phyloP scores from a whole-genome alignment of 805 yeast species.

The Clavispora santaluciae region DNA sequence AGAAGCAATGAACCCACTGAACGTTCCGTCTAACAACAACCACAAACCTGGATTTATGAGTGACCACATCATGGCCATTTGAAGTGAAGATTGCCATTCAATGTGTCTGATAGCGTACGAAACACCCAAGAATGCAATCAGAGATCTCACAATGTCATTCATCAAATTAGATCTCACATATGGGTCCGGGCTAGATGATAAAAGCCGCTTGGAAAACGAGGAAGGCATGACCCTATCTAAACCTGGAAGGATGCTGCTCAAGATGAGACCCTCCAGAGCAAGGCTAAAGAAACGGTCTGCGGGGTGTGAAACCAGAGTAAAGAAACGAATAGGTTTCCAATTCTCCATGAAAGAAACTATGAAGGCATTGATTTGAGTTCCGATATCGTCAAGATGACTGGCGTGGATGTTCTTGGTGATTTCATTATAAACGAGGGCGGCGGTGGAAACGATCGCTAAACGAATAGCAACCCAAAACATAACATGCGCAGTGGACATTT shows the following conservation, averaged over 20 bases:
- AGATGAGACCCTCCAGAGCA: slow-evolving; percentile 50
- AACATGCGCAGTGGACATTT: not conserved
- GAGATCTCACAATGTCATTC: slow-evolving; percentile 37
- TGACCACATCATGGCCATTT: slow-evolving; percentile 61
- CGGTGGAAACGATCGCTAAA: slow-evolving; percentile 27
- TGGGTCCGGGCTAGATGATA: slow-evolving; percentile 38
- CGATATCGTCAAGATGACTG: slow-evolving; percentile 42
- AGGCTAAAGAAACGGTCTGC: slow-evolving; percentile 22
- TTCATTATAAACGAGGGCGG: slow-evolving; percentile 52
- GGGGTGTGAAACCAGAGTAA: slow-evolving; percentile 1
- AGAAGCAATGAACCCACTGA: slow-evolving; percentile 45
- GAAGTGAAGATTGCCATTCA: slow-evolving; percentile 64
- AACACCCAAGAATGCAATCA: slow-evolving; percentile 64
- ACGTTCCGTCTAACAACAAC: slow-evolving; percentile 59
- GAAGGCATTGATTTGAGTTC: slow-evolving; percentile 38
- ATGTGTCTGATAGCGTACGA: slow-evolving; percentile 64
- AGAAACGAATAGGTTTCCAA: slow-evolving; percentile 16
- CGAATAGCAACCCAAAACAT: slow-evolving; percentile 9
- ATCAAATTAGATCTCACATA: slow-evolving; percentile 24
- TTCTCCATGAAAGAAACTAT: slow-evolving; percentile 22
- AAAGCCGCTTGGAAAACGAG: slow-evolving; percentile 25
- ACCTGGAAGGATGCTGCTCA: slow-evolving; percentile 52
- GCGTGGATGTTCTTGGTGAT: slow-evolving; percentile 49
- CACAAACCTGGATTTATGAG: slow-evolving; percentile 61
- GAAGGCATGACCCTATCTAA: slow-evolving; percentile 32